Evolutionary conservation across 768 basidiomycete genomes (phyloP).

Genomic region (Gloeostereum incarnatum): DNA sequence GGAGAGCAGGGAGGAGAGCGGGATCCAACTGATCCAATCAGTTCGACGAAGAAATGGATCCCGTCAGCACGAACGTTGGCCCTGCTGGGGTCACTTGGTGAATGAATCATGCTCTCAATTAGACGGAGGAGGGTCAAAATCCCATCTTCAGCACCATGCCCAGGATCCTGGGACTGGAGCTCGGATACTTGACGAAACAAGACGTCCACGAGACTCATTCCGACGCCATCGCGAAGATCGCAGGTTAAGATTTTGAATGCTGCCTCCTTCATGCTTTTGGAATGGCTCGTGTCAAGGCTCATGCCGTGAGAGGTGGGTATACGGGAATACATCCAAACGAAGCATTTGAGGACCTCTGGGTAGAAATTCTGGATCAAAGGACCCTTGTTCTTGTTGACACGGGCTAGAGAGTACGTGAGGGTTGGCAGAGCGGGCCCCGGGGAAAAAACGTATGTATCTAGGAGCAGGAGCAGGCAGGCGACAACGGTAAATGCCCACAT

Average conservation of each 20-base stretch:
- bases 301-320: slow-evolving; percentile 15
- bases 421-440: slow-evolving; percentile 26
- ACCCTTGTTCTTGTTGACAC: slow-evolving; percentile 22
- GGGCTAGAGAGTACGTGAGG: slow-evolving; percentile 23
- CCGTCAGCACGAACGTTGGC: too few species aligned
- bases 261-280: slow-evolving; percentile 18
- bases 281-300: slow-evolving; percentile 6
- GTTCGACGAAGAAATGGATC: background rate
- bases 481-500: slow-evolving; percentile 35
- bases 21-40: background rate
- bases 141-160: slow-evolving; percentile 2
- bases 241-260: slow-evolving; percentile 36
- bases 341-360: slow-evolving; percentile 39
- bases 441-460: slow-evolving; percentile 32
- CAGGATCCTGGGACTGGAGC: background rate
- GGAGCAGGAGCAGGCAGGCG: slow-evolving; percentile 37
- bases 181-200: slow-evolving; percentile 22
- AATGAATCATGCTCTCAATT: too few species aligned
- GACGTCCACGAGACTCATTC: slow-evolving; percentile 26
- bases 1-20: background rate
- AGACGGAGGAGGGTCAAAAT: slow-evolving; percentile 7
- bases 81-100: too few species aligned
- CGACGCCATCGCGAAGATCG: slow-evolving; percentile 35
- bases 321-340: slow-evolving; percentile 47
- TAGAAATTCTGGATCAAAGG: slow-evolving; percentile 26